These are phyloP conservation scores for Penicillium sp. DNA, from an alignment of 2,329 filamentous ascomycete genomes.

Conservation along the genomic window DNA sequence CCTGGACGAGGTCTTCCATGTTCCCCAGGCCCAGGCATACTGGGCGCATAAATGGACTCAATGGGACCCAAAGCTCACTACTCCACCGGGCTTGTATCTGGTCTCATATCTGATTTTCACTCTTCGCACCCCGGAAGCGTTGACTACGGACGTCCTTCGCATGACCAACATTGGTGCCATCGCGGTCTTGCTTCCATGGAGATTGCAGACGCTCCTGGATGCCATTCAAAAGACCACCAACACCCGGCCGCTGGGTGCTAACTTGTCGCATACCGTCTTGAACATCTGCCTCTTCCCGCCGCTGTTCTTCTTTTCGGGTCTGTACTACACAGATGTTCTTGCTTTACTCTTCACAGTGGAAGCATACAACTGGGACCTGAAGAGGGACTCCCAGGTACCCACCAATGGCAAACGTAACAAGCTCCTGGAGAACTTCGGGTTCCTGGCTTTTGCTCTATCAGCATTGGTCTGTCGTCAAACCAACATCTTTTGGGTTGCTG, in stretches of 20 bases:
- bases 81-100: constrained; percentile 79
- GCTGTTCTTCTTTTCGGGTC: constrained; percentile 90
- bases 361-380: constrained; percentile 60
- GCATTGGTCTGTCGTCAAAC: constrained; percentile 85
- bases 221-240: constrained; percentile 39
- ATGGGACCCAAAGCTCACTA: constrained; percentile 98
- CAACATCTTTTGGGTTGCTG: constrained; percentile 89
- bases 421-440: constrained; percentile 30
- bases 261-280: constrained; percentile 55
- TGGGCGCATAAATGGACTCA: constrained; percentile 71
- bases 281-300: constrained; percentile 86
- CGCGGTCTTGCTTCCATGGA: constrained; percentile 44
- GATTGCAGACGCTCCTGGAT: constrained; percentile 58
- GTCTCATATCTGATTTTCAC: constrained; percentile 51
- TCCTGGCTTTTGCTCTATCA: constrained; percentile 62
- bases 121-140: constrained; percentile 32
- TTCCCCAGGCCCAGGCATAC: constrained; percentile 88
- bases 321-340: constrained; percentile 93
- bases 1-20: constrained; percentile 62
- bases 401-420: constrained; percentile 10
- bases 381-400: constrained; percentile 12
- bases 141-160: constrained; percentile 38
- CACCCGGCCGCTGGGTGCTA: constrained; percentile 32
- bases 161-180: constrained; percentile 41
- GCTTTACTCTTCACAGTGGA: constrained; percentile 75